phyloP scores from a whole-genome alignment of 371 early-diverging fungal species.

The Mucor plumbeus region DNA sequence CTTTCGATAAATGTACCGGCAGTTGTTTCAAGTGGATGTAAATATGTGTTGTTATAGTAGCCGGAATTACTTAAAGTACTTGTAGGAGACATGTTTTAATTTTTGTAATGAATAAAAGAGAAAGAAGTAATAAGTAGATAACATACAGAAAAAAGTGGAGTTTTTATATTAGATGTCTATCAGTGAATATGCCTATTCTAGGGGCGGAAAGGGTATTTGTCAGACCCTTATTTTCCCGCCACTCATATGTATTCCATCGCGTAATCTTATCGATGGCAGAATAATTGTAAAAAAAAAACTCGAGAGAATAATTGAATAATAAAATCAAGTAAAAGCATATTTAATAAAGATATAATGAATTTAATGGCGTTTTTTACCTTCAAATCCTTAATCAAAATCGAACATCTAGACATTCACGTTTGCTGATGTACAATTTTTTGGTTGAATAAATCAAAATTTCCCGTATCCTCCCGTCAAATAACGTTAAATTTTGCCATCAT shows the following conservation, averaged over 20 bases:
- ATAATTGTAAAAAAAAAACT: not conserved
- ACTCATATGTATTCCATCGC: not conserved
- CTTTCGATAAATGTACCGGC: slow-evolving; percentile 13
- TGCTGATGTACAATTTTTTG: not conserved
- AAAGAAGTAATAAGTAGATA: not conserved
- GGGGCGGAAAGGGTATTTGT: slow-evolving; percentile 20
- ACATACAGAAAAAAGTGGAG: not conserved
- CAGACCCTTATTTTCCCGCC: slow-evolving; percentile 27
- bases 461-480: slow-evolving; percentile 22
- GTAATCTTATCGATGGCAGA: slow-evolving; percentile 11
- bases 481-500: not conserved
- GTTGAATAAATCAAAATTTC: slow-evolving; percentile 6
- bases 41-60: not conserved
- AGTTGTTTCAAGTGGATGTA: slow-evolving; percentile 16
- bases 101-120: not conserved
- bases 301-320: not conserved
- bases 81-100: slow-evolving; percentile 13
- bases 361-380: no score
- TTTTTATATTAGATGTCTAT: slow-evolving; percentile 6
- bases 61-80: not conserved
- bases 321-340: not conserved
- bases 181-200: slow-evolving; percentile 7
- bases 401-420: not conserved
- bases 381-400: no score
- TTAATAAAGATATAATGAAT: not conserved